Evolutionary conservation across 192 early-diverging fungal genomes (phyloP).

Genomic region (Jimgerdemannia lactiflua): DNA sequence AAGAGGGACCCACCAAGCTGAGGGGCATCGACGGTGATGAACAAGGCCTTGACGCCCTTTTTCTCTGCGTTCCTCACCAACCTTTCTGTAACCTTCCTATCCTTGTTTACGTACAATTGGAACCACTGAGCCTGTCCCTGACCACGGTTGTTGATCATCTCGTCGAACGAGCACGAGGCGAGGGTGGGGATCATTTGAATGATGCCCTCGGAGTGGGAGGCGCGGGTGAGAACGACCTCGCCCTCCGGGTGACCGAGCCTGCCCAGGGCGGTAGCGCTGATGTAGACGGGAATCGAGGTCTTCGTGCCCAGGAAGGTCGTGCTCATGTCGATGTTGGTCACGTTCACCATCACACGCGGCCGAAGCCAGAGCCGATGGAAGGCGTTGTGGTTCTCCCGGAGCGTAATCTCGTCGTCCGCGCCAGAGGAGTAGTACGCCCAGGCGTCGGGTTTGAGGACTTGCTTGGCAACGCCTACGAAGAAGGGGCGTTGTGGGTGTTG

Average conservation of each 20-base stretch:
- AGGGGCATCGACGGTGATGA: conserved; percentile 85
- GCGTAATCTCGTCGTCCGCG: conserved; percentile 77
- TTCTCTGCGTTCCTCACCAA: conserved; percentile 71
- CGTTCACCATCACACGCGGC: conserved; percentile 74
- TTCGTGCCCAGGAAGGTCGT: conserved; percentile 61
- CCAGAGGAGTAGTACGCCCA: conserved; percentile 86
- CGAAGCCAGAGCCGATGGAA: conserved; percentile 69
- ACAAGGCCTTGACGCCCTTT: conserved; percentile 75
- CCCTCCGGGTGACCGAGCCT: conserved; percentile 74
- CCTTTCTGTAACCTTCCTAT: conserved; percentile 59
- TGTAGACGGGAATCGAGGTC: conserved; percentile 63
- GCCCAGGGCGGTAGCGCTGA: conserved; percentile 74
- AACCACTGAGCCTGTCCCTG: conserved; percentile 57
- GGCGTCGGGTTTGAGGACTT: conserved; percentile 56
- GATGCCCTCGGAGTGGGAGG: conserved; percentile 44
- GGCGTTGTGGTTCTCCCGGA: conserved; percentile 79
- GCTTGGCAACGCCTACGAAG: conserved; percentile 47
- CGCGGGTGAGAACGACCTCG: conserved; percentile 62
- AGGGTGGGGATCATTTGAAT: conserved; percentile 80
- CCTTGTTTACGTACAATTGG: conserved; percentile 82
- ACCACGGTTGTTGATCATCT: conserved; percentile 46
- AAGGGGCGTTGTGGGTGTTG: no score
- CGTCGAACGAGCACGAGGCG: conserved; percentile 68
- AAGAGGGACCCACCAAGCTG: conserved; percentile 33
- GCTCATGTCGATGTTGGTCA: conserved; percentile 57